Evolutionary conservation across 2,329 filamentous ascomycete species (phyloP), one percentile per base, ranked within the genome.

Genomic region (Tolypocladium paradoxum): DNA sequence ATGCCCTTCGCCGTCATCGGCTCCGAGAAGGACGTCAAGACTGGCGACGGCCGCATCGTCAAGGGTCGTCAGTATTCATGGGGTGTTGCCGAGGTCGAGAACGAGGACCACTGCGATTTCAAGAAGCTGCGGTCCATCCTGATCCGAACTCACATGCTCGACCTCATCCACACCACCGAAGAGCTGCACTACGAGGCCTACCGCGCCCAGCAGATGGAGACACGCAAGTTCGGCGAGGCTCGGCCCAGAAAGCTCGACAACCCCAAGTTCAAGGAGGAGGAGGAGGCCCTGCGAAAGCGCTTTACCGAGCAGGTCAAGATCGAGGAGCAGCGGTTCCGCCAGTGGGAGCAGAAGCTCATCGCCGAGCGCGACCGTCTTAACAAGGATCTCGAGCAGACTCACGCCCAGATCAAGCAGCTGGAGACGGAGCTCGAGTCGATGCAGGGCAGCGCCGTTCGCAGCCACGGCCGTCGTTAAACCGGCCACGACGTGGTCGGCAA

Each of bases 281-380:
- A 99, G 71, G 93, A 99, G 81, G 88, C 89, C 57, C 84, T 99
- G 61, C 86, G 93, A 76, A 99, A 99, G 85, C 85, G 95, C 64
- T 99, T 99, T 77, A 99, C 93, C 63, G 93, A 99, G 78, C 93
- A 99, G 74, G 93, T 99, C 79, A 99, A 99, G 88, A 88, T 99
- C 67, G 95, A 99, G 79, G 93, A 99, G 77, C 90, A 96, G 78
- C 85, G 93, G 61, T 99, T 99, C 85, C 85, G 95, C 74, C 88
- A 95, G 76, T 99, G 93, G 93, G 93, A 99, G 78, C 93, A 99
- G 84, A 97, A 97, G 83, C 88, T 99, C 72, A 99, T 99, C 67
- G 85, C 89, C 58, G 93, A 99, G 83, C 87, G 93, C 73, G 95
- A 99, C 73, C 90, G 93, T 64, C 84, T 99, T 76, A 99, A 99